Evolutionary conservation across 805 yeast genomes (phyloP).

Genomic region (Teunomyces funiuensis): DNA sequence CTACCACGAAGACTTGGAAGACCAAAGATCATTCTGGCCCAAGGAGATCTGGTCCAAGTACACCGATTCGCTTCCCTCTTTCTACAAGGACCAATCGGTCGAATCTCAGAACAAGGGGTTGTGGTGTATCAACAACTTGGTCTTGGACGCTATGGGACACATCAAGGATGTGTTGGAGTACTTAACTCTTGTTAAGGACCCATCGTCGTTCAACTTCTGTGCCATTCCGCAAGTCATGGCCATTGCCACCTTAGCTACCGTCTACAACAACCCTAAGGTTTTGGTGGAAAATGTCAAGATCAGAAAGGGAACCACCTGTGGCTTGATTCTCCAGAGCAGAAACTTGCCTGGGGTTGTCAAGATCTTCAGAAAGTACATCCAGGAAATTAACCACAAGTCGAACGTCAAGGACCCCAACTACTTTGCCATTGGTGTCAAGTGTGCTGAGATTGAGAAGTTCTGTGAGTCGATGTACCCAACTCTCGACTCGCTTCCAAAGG

Average conservation of each 20-base stretch:
- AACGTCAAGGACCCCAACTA: constrained; percentile 84
- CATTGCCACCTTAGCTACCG: constrained; percentile 84
- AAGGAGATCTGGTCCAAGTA: constrained; percentile 88
- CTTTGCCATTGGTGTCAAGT: constrained; percentile 74
- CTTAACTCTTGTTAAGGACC: constrained; percentile 74
- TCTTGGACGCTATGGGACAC: constrained; percentile 74
- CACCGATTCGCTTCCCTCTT: constrained; percentile 60
- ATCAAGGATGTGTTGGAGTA: constrained; percentile 74
- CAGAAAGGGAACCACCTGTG: constrained; percentile 84
- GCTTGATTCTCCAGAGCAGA: constrained; percentile 69
- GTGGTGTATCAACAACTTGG: constrained; percentile 77
- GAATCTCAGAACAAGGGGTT: constrained; percentile 59
- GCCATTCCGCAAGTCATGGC: constrained; percentile 99
- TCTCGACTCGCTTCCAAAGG: constrained; percentile 46
- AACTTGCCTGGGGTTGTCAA: constrained; percentile 72
- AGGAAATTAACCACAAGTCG: constrained; percentile 75
- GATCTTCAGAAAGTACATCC: constrained; percentile 74
- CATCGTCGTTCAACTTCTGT: constrained; percentile 84
- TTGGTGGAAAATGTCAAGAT: constrained; percentile 77
- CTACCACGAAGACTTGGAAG: constrained; percentile 85
- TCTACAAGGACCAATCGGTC: constrained; percentile 39
- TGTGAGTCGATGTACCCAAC: constrained; percentile 74
- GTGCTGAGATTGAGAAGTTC: constrained; percentile 87
- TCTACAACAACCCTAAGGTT: constrained; percentile 77
- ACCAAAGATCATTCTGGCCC: constrained; percentile 96